These are phyloP conservation scores for Helichrysum umbraculigerum DNA, from an alignment of 129 eudicot species.

Conservation along the genomic window DNA sequence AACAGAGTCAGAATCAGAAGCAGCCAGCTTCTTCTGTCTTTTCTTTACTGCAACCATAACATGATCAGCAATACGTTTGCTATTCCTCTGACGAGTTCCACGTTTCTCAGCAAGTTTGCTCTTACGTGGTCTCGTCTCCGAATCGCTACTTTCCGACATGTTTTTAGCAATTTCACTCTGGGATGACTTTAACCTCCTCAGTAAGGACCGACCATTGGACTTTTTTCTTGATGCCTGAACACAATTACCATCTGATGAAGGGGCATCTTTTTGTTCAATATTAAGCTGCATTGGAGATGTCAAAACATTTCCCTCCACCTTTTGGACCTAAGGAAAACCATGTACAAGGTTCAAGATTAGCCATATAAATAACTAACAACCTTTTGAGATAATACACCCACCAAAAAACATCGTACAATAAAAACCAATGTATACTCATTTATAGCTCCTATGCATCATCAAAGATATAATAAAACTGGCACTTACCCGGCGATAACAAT, in stretches of 20 bases:
- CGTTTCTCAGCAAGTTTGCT: slow-evolving; percentile 50
- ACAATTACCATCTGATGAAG: slow-evolving; percentile 46
- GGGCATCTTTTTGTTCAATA: slow-evolving; percentile 44
- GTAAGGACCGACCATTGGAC: slow-evolving; percentile 44
- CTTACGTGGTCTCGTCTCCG: slow-evolving; percentile 58
- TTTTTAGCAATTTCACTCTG: slow-evolving; percentile 67
- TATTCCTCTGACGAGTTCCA: slow-evolving; percentile 61
- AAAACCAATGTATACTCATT: not conserved
- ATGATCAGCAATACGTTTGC: slow-evolving; percentile 74
- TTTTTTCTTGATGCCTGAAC: slow-evolving; percentile 45
- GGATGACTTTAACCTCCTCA: slow-evolving; percentile 50
- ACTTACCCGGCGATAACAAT: slow-evolving; percentile 80
- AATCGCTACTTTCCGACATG: slow-evolving; percentile 75
- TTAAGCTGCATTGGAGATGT: slow-evolving; percentile 36
- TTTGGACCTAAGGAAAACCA: slow-evolving; percentile 40
- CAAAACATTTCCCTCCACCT: slow-evolving; percentile 37
- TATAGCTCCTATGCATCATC: not conserved
- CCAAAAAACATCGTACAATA: not conserved
- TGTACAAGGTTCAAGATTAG: slow-evolving; percentile 8
- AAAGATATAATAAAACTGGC: not conserved
- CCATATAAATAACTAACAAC: slow-evolving; percentile 7
- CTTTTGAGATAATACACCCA: slow-evolving; percentile 6
- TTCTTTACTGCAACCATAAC: slow-evolving; percentile 61
- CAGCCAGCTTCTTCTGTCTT: slow-evolving; percentile 57
- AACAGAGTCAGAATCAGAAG: slow-evolving; percentile 74